Percentiles rank a stretch among this genome's conserved stretches.
Conservation (phyloP, 257 asterid species). For the Solanum pimpinellifolium region DNA sequence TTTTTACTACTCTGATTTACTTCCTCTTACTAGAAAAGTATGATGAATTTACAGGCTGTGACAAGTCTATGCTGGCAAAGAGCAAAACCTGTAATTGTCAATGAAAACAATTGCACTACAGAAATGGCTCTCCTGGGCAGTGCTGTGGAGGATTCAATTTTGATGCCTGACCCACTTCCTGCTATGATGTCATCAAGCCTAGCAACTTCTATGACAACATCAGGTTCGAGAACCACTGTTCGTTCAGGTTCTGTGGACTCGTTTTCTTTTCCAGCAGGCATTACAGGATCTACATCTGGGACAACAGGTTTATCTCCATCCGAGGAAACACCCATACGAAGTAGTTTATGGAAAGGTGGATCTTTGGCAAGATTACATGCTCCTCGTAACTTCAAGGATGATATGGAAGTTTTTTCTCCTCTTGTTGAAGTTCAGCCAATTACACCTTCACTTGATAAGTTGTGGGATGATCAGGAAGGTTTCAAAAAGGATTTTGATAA, state of each 20-base stretch:
- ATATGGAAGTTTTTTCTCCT: slow-evolving; percentile 96
- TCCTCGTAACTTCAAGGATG: slow-evolving; percentile 88
- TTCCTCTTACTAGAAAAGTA: slow-evolving; percentile 2
- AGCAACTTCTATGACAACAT: slow-evolving; percentile 34
- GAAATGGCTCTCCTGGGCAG: slow-evolving; percentile 75
- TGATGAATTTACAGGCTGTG: slow-evolving; percentile 59
- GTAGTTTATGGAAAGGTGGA: slow-evolving; percentile 57
- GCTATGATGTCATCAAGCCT: slow-evolving; percentile 56
- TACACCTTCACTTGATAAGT: slow-evolving; percentile 76
- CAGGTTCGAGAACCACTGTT: slow-evolving; percentile 57
- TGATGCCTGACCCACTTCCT: slow-evolving; percentile 98
- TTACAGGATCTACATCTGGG: slow-evolving; percentile 29
- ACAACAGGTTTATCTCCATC: slow-evolving; percentile 29
- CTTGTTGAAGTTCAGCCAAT: slow-evolving; percentile 91
- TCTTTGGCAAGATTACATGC: slow-evolving; percentile 65
- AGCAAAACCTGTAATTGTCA: slow-evolving; percentile 54
- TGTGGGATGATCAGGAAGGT: slow-evolving; percentile 57
- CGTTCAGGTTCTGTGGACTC: slow-evolving; percentile 53
- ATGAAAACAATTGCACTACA: slow-evolving; percentile 62
- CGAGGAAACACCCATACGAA: slow-evolving; percentile 66
- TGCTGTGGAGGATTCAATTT: slow-evolving; percentile 78
- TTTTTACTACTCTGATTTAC: neutral
- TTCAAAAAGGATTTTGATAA: slow-evolving; percentile 53
- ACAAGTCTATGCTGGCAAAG: slow-evolving; percentile 95
- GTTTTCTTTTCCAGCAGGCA: slow-evolving; percentile 44